phyloP scores from a whole-genome alignment of 2,329 filamentous ascomycete genomes.

The Aspergillus arachidicola region DNA sequence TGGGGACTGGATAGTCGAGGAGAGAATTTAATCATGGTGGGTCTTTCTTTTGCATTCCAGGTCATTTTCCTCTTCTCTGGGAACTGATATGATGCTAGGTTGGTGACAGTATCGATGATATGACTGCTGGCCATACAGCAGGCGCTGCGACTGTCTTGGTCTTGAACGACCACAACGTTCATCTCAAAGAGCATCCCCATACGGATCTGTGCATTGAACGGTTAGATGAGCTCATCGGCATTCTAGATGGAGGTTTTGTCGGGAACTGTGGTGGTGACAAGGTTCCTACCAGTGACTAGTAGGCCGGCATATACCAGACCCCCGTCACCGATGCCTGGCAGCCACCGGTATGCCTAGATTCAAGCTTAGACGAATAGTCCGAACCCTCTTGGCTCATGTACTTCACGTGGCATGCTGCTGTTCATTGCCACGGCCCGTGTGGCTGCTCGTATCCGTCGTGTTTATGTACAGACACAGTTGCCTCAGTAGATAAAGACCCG shows the following conservation, averaged over 20 bases:
- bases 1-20: slow-evolving; percentile 66
- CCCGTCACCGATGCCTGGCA: neutral
- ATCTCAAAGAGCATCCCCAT: slow-evolving; percentile 70
- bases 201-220: slow-evolving; percentile 74
- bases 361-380: neutral
- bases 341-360: neutral
- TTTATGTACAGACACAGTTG: neutral
- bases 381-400: neutral
- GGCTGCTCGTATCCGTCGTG: neutral
- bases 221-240: slow-evolving; percentile 73
- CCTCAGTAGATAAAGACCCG: neutral
- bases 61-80: neutral
- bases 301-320: neutral
- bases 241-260: slow-evolving; percentile 75
- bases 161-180: slow-evolving; percentile 75
- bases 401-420: neutral
- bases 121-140: slow-evolving; percentile 80
- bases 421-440: neutral
- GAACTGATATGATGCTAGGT: slow-evolving; percentile 35
- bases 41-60: slow-evolving; percentile 5
- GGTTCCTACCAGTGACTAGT: slow-evolving; percentile 10
- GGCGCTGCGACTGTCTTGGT: slow-evolving; percentile 90
- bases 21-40: slow-evolving; percentile 43
- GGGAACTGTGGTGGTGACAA: slow-evolving; percentile 42
- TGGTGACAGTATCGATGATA: slow-evolving; percentile 87